Percentiles rank a stretch among this genome's conserved stretches.
phyloP scores from a whole-genome alignment of 331 rosid species.

The Quercus tomentella region DNA sequence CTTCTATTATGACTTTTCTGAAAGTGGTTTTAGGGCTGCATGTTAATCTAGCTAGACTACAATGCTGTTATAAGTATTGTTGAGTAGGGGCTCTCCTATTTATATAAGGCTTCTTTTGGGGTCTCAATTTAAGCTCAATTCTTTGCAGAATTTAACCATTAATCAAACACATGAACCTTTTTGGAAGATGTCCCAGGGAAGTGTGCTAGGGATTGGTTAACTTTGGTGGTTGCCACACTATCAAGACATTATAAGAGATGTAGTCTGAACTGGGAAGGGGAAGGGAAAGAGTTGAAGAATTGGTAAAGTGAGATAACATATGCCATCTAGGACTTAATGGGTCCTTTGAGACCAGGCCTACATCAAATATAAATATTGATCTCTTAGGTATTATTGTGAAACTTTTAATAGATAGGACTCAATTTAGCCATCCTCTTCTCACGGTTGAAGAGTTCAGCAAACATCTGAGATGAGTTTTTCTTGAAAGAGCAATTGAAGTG shows the following conservation, averaged over 20 bases:
- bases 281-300: no score
- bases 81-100: no score
- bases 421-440: background rate
- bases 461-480: background rate
- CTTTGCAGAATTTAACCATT: no score
- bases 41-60: background rate
- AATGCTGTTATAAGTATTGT: no score
- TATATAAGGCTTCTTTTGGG: no score
- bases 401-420: background rate
- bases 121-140: no score
- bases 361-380: background rate
- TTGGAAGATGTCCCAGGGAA: no score
- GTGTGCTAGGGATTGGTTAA: no score
- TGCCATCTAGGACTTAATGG: background rate
- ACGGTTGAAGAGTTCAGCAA: background rate
- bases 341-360: background rate
- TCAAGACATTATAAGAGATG: no score
- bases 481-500: background rate
- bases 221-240: no score
- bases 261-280: no score
- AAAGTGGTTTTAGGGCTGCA: background rate
- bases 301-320: background rate
- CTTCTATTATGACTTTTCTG: background rate
- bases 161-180: no score
- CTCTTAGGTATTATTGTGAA: background rate